Evolutionary conservation across 805 yeast species (phyloP).

Genomic region (Cephaloascus albidus): DNA sequence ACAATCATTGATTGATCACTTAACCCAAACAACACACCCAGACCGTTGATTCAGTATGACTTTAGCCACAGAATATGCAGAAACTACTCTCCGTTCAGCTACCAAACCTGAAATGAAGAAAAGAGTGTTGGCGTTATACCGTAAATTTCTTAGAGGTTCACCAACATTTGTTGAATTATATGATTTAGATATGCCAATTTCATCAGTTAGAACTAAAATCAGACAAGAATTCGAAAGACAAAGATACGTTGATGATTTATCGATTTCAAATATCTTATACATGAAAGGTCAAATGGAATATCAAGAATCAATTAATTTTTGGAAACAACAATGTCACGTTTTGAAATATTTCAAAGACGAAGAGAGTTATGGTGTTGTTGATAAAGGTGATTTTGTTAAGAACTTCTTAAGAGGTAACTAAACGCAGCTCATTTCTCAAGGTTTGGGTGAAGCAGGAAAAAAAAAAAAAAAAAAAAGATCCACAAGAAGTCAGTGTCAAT

Average conservation of each 20-base stretch:
- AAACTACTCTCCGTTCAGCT: slow-evolving; percentile 61
- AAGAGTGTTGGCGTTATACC: slow-evolving; percentile 62
- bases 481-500: too few relatives aligned
- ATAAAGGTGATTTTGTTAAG: slow-evolving; percentile 55
- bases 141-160: slow-evolving; percentile 58
- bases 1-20: neutral
- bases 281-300: slow-evolving; percentile 88
- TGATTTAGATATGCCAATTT: slow-evolving; percentile 69
- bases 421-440: too few relatives aligned
- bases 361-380: slow-evolving; percentile 43
- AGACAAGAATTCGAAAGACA: slow-evolving; percentile 88
- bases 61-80: slow-evolving; percentile 76
- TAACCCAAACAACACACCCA: neutral
- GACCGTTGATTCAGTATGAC: slow-evolving; percentile 36
- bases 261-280: slow-evolving; percentile 56
- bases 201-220: slow-evolving; percentile 71
- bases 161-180: slow-evolving; percentile 54
- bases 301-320: slow-evolving; percentile 79
- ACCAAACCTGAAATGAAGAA: slow-evolving; percentile 50
- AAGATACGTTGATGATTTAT: slow-evolving; percentile 60
- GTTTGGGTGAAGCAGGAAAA: too few relatives aligned
- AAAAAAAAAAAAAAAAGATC: too few relatives aligned
- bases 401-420: slow-evolving; percentile 60
- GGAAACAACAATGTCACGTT: slow-evolving; percentile 85
- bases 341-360: slow-evolving; percentile 72